Base-by-base conservation (phyloP, 768 basidiomycete genomes). In the Trametes gibbosa region DNA sequence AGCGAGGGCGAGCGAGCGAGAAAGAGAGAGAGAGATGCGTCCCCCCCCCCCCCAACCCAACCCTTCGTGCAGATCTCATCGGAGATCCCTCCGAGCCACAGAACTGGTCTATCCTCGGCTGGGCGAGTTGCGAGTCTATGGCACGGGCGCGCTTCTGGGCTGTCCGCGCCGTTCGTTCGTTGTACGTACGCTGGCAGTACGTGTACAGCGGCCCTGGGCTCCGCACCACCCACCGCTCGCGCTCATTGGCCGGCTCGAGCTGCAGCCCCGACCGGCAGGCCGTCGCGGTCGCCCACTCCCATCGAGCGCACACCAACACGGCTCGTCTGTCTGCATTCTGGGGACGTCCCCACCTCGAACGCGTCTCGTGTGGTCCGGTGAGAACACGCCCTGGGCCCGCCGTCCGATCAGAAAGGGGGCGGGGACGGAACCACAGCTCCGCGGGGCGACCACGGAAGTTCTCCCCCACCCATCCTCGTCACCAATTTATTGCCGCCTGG, bases 331-430 rank as follows among this genome's bases (percentile, higher is more conserved):
- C 47, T 47, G 41, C 41, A 43, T 35, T 49, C 49, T 27, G 47
- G 47, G 34, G 29, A 8, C 21, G 50, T 14, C 14, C 50, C 35
- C 34, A 19, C 8, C 10, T 45, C 29, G 13, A 39, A 23, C 48
- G 21, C 52, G 52, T 41, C 35, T 23, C 46, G 21, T 17, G 27
- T 35, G 48, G 25, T 43, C 58, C 16, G 39, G 29, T 8, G 41
- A 45, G 37, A 19, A 32, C 35, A 27, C 32, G 42, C 40, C 53
- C 40, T 41, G 45, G 25, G 27, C 29, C 37, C 4, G 24, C 47
- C 24, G 47, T 60, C 53, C 59, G 59, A 60, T 60, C 59, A 55
- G 53, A 40, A 53, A 60, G 59, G 59, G 54, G 53, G 37, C 40
- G 16, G 46, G 16, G 40, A 49, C 12, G 37, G 34, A 7, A 32